phyloP scores from a whole-genome alignment of 75 land plant species.

The Gnetum montanum region DNA sequence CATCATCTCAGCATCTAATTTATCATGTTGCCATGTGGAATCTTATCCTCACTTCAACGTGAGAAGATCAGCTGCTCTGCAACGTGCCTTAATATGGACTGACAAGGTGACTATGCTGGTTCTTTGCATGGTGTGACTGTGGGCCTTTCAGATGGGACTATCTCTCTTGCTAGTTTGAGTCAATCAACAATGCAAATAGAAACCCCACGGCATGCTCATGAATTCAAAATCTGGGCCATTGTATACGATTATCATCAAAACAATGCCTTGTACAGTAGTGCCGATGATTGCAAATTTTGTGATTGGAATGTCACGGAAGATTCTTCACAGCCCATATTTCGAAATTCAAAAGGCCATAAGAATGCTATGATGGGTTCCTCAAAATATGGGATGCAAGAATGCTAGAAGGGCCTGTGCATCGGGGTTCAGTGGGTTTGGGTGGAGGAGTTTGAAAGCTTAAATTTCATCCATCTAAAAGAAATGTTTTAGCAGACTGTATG shows the following conservation, averaged over 20 bases:
- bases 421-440: slow-evolving; percentile 54
- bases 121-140: slow-evolving; percentile 22
- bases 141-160: slow-evolving; percentile 74
- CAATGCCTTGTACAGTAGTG: slow-evolving; percentile 64
- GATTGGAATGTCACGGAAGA: slow-evolving; percentile 70
- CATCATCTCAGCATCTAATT: slow-evolving; percentile 41
- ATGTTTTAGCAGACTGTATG: slow-evolving; percentile 86
- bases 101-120: slow-evolving; percentile 35
- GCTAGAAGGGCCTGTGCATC: slow-evolving; percentile 38
- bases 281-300: slow-evolving; percentile 79
- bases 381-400: slow-evolving; percentile 83
- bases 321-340: slow-evolving; percentile 37
- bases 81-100: slow-evolving; percentile 92
- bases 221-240: slow-evolving; percentile 71
- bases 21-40: slow-evolving; percentile 65
- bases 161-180: slow-evolving; percentile 33
- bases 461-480: slow-evolving; percentile 51
- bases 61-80: slow-evolving; percentile 32
- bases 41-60: no score
- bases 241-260: slow-evolving; percentile 58
- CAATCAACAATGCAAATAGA: slow-evolving; percentile 26
- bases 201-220: slow-evolving; percentile 60
- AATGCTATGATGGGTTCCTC: slow-evolving; percentile 88
- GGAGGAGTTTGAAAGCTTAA: slow-evolving; percentile 99
- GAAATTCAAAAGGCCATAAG: slow-evolving; percentile 51